A percentile compares a stretch with the other conserved stretches of the same genome.
Conservation (phyloP, 345 rosid species). For the Eucalyptus albens region DNA sequence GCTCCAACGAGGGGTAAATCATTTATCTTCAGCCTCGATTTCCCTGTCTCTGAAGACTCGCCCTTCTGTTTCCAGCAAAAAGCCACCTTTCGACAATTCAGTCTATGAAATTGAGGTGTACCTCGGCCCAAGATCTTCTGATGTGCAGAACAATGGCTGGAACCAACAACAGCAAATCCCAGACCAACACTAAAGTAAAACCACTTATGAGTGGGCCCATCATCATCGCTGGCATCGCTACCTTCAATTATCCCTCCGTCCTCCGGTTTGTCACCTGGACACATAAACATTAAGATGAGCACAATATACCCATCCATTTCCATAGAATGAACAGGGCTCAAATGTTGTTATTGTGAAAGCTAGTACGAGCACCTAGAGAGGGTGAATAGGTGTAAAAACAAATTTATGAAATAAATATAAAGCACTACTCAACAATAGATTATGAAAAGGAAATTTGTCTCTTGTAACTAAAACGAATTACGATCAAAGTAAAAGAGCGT, state of each 20-base stretch:
- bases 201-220: conserved; percentile 12
- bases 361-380: too few species aligned
- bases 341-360: conserved; percentile 25
- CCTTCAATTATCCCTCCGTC: neutral
- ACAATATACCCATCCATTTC: conserved; percentile 29
- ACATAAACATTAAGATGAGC: conserved; percentile 8
- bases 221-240: neutral
- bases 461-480: too few species aligned
- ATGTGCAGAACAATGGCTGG: conserved; percentile 2
- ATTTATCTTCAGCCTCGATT: neutral
- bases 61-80: neutral
- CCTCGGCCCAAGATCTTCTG: neutral
- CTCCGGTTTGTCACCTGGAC: conserved; percentile 1
- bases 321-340: conserved; percentile 11
- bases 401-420: too few species aligned
- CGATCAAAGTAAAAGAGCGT: too few species aligned
- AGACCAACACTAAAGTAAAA: conserved; percentile 29
- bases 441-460: too few species aligned
- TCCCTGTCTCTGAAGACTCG: neutral
- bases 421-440: too few species aligned
- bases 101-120: conserved; percentile 16
- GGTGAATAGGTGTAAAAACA: too few species aligned
- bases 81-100: neutral
- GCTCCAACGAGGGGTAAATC: too few species aligned
- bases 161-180: conserved; percentile 30